A percentile compares a stretch with the other conserved stretches of the same genome.
These are phyloP conservation scores for Retiboletus flavoniger DNA, from an alignment of 1,284 basidiomycete genomes.

Conservation along the genomic window DNA sequence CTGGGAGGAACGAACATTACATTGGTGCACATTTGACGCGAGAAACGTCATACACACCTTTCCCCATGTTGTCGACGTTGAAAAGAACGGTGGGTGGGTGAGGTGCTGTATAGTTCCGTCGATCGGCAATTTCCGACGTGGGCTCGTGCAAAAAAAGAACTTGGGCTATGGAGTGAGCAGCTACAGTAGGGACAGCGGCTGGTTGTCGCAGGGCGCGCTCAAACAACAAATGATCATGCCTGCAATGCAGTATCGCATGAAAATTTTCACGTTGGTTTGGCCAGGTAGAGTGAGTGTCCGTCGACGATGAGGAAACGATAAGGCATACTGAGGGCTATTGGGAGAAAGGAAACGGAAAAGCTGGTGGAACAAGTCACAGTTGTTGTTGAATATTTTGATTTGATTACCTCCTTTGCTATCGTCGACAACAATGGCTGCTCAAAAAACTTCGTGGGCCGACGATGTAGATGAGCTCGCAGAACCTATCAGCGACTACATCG, in stretches of 20 bases:
- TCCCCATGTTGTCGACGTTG: conserved; percentile 58
- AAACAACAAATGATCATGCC: not conserved
- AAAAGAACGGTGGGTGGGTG: conserved; percentile 11
- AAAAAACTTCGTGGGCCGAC: conserved; percentile 80
- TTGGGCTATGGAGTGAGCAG: too few relatives aligned
- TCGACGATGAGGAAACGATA: too few relatives aligned
- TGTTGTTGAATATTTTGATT: conserved; percentile 17
- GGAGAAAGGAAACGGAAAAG: too few relatives aligned
- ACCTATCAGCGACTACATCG: conserved; percentile 63
- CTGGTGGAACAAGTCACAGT: not conserved
- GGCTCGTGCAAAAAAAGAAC: not conserved
- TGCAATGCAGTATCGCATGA: not conserved
- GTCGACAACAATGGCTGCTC: conserved; percentile 22
- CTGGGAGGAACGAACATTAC: conserved; percentile 40
- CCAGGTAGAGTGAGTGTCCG: not conserved
- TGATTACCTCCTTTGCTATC: conserved; percentile 14
- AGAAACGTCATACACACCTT: conserved; percentile 43
- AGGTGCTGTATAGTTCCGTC: conserved; percentile 22
- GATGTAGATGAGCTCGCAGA: conserved; percentile 75
- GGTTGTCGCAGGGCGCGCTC: not conserved
- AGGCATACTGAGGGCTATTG: not conserved
- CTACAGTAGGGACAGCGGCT: too few relatives aligned
- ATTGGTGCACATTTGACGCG: not conserved
- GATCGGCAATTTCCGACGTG: conserved; percentile 5
- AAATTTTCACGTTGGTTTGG: not conserved